Percentiles rank a stretch among this genome's conserved stretches.
Conservation (phyloP, 139 green algal genomes). For the Desmodesmus armatus region DNA sequence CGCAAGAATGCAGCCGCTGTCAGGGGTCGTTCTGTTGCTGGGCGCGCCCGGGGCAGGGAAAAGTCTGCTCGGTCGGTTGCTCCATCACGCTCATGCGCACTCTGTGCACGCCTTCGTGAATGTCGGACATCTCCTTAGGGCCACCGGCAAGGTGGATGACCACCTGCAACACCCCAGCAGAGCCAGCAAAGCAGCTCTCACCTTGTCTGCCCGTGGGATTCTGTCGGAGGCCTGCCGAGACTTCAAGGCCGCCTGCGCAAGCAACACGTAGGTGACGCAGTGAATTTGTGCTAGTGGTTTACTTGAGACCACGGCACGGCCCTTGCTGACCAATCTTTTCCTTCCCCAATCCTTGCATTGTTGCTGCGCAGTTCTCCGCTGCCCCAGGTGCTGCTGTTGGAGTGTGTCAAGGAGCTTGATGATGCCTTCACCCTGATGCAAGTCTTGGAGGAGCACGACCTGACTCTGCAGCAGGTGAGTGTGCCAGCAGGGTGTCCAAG, state of each 20-base stretch:
- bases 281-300: neutral
- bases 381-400: constrained; percentile 35
- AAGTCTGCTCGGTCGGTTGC: neutral
- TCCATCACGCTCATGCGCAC: neutral
- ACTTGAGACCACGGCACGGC: neutral
- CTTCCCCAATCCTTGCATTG: too few species aligned
- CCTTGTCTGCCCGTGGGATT: neutral
- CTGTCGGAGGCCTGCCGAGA: neutral
- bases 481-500: neutral
- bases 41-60: too few species aligned
- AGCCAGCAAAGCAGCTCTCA: neutral
- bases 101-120: neutral
- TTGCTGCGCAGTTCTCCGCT: neutral
- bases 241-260: neutral
- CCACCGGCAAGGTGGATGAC: neutral
- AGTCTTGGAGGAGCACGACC: constrained; percentile 19
- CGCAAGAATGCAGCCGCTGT: too few species aligned
- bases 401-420: constrained; percentile 41
- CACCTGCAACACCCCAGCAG: neutral
- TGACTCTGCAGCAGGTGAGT: constrained; percentile 46
- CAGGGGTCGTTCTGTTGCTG: too few species aligned
- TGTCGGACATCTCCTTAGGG: neutral
- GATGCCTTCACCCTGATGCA: constrained; percentile 37
- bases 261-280: neutral
- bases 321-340: neutral